Conservation (phyloP, 495 filamentous ascomycete genomes). For the Delitschia confertaspora region DNA sequence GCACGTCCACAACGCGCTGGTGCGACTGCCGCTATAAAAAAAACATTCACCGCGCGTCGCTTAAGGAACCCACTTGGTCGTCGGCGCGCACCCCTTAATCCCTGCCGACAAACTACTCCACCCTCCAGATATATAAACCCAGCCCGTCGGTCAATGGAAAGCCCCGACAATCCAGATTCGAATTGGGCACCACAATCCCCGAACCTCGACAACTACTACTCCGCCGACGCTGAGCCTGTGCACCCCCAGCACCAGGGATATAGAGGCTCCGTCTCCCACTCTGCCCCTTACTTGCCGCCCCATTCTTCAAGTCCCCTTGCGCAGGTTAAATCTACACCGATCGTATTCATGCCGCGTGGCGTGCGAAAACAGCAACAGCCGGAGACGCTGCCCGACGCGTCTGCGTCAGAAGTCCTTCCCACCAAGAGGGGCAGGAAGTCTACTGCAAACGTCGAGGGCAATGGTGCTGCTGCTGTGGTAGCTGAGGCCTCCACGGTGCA, state of each 20-base stretch:
- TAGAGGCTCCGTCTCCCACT: constrained; percentile 30
- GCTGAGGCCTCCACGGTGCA: constrained; percentile 4
- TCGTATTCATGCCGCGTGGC: constrained; percentile 18
- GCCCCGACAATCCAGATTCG: constrained; percentile 22
- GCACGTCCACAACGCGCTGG: too few species aligned
- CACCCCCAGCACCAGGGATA: constrained; percentile 31
- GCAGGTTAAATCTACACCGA: constrained; percentile 6
- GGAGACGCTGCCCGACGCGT: constrained; percentile 20
- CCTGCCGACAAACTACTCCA: not conserved
- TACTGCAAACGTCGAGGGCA: constrained; percentile 13
- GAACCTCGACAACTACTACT: constrained; percentile 31
- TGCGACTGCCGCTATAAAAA: too few species aligned
- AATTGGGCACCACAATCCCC: constrained; percentile 33
- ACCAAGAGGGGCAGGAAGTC: constrained; percentile 11
- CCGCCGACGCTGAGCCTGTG: constrained; percentile 15
- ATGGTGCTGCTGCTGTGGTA: constrained; percentile 29
- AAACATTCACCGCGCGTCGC: too few species aligned
- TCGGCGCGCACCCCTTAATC: not conserved
- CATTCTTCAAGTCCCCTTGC: constrained; percentile 5
- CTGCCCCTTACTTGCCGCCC: constrained; percentile 19
- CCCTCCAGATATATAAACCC: constrained; percentile 3
- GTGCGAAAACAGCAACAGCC: constrained; percentile 18
- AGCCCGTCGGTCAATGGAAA: constrained; percentile 24
- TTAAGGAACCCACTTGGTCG: too few species aligned
- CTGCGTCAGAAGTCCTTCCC: constrained; percentile 7